Conservation (phyloP, 2,329 filamentous ascomycete species). For the Nemania diffusa region DNA sequence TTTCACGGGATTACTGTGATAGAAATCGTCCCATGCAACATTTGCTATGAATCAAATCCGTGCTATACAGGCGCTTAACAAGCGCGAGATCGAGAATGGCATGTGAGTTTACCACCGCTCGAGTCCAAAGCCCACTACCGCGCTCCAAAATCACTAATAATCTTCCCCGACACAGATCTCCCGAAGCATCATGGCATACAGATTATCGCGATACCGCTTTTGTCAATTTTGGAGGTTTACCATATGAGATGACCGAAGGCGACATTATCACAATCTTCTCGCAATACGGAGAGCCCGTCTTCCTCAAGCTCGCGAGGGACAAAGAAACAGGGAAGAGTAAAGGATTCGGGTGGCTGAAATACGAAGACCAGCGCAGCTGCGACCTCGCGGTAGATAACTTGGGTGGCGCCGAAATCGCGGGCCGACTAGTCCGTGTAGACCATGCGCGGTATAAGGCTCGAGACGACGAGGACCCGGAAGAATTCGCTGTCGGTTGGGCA, state of each 20-base stretch:
- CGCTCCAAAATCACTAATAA: conserved; percentile 41
- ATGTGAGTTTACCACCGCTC: conserved; percentile 65
- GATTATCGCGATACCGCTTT: conserved; percentile 98
- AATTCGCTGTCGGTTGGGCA: conserved; percentile 68
- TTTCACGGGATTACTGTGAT: background rate
- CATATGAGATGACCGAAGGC: conserved; percentile 92
- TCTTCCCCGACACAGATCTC: conserved; percentile 63
- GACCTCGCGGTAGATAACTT: conserved; percentile 97
- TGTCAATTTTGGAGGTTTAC: conserved; percentile 93
- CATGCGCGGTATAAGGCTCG: conserved; percentile 91
- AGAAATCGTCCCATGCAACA: conserved; percentile 1
- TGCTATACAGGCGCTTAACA: conserved; percentile 91
- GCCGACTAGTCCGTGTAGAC: conserved; percentile 85
- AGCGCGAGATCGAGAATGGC: conserved; percentile 90
- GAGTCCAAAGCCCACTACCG: background rate
- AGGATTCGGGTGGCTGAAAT: conserved; percentile 96
- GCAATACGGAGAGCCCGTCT: conserved; percentile 94
- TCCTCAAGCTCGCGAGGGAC: conserved; percentile 91
- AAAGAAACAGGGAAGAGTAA: conserved; percentile 95
- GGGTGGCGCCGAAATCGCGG: conserved; percentile 84
- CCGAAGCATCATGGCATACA: conserved; percentile 93
- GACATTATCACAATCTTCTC: conserved; percentile 97
- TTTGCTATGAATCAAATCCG: conserved; percentile 89
- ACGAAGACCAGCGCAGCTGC: conserved; percentile 96
- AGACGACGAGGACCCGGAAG: conserved; percentile 77